Percentiles rank a stretch among this genome's conserved stretches.
phyloP scores from a whole-genome alignment of 2,329 filamentous ascomycete species.

The Fusarium camptoceras region DNA sequence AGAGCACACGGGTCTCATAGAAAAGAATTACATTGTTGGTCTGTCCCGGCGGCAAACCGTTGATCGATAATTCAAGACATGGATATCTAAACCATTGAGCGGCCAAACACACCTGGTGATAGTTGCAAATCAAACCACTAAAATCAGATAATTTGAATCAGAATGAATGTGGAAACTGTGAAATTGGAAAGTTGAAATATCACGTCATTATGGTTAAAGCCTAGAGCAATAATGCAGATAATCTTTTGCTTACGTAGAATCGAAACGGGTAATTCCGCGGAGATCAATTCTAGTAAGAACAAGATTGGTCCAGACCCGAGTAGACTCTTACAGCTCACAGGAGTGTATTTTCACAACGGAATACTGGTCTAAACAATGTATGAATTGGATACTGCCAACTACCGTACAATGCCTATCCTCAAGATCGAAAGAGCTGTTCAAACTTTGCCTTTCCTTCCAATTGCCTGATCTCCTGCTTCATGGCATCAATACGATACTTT shows the following conservation, averaged over 20 bases:
- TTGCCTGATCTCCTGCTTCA: conserved; percentile 4
- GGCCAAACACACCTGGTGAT: neutral
- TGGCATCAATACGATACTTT: conserved; percentile 4
- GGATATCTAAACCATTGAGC: neutral
- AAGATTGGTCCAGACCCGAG: neutral
- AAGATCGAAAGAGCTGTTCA: neutral
- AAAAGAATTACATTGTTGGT: neutral
- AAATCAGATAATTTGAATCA: too few species aligned
- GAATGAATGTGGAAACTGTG: neutral
- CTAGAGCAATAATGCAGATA: accelerated
- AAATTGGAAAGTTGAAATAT: neutral
- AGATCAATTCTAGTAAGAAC: neutral
- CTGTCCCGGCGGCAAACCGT: neutral
- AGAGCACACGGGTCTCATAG: neutral
- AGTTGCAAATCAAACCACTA: neutral
- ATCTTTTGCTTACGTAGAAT: neutral
- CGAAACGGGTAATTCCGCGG: neutral
- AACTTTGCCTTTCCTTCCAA: conserved; percentile 5
- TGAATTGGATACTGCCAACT: neutral
- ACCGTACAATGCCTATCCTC: neutral
- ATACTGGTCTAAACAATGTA: neutral
- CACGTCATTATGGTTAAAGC: neutral
- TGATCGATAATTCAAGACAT: neutral
- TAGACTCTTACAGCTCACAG: neutral
- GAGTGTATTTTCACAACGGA: too few species aligned